Evolutionary conservation across 1,139 yeast species (phyloP).

Genomic region (Pichia sp.): DNA sequence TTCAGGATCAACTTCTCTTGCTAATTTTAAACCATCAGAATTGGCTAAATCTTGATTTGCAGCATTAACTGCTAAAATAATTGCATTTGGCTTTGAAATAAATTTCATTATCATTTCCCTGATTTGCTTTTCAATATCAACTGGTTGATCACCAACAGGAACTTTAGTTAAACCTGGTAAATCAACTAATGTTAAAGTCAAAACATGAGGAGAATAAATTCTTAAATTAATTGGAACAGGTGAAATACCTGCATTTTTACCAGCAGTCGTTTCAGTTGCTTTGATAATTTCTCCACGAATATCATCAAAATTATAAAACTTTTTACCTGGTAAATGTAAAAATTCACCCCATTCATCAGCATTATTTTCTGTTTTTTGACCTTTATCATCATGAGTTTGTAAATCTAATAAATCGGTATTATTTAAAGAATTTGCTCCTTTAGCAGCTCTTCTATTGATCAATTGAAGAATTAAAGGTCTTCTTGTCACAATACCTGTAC

Average conservation of each 20-base stretch:
- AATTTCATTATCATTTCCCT: conserved; percentile 91
- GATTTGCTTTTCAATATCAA: conserved; percentile 91
- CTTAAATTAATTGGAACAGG: conserved; percentile 89
- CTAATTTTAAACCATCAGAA: conserved; percentile 92
- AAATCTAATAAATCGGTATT: conserved; percentile 36
- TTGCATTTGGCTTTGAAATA: conserved; percentile 94
- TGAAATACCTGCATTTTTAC: conserved; percentile 87
- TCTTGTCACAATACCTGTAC: conserved; percentile 91
- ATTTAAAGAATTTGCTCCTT: conserved; percentile 17
- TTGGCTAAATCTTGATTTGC: conserved; percentile 97
- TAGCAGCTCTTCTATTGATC: conserved; percentile 54
- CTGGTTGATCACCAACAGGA: conserved; percentile 99
- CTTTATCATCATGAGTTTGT: conserved; percentile 33
- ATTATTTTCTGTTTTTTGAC: conserved; percentile 62
- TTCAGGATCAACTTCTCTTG: conserved; percentile 97
- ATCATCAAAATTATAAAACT: conserved; percentile 83
- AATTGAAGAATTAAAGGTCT: conserved; percentile 73
- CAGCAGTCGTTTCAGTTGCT: conserved; percentile 93
- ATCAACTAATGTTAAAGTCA: conserved; percentile 93
- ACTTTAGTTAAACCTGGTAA: conserved; percentile 97
- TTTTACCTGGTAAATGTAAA: conserved; percentile 84
- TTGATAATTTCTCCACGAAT: conserved; percentile 85
- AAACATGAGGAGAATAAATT: conserved; percentile 92
- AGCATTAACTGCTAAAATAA: conserved; percentile 90
- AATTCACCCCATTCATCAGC: conserved; percentile 98